phyloP scores from a whole-genome alignment of 2,329 filamentous ascomycete species.

The Pseudocercospora musae region DNA sequence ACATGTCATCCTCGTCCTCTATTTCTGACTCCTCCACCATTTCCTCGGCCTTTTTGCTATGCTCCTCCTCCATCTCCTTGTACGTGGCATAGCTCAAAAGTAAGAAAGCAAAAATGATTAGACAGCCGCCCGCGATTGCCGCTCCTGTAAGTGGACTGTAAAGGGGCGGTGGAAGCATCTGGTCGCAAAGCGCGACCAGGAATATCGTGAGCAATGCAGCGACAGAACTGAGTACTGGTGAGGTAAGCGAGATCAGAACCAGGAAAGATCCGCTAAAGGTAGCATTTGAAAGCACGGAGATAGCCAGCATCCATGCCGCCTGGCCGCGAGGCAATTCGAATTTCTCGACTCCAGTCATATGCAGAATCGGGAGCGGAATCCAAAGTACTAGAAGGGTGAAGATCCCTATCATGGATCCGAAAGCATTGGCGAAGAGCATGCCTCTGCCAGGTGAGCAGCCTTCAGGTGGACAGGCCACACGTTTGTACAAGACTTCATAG shows the following conservation, averaged over 20 bases:
- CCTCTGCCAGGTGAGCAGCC: conserved; percentile 80
- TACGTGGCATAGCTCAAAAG: conserved; percentile 89
- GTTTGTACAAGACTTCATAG: conserved; percentile 97
- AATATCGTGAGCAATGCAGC: conserved; percentile 95
- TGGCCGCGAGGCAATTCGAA: conserved; percentile 79
- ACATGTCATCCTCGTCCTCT: conserved; percentile 34
- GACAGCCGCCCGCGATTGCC: conserved; percentile 73
- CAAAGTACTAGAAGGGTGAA: conserved; percentile 88
- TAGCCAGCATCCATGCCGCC: conserved; percentile 73
- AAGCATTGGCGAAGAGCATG: conserved; percentile 92
- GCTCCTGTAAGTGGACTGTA: conserved; percentile 71
- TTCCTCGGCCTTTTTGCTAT: conserved; percentile 54
- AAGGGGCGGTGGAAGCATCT: conserved; percentile 66
- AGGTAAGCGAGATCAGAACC: conserved; percentile 87
- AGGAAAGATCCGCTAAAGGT: conserved; percentile 91
- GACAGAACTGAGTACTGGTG: conserved; percentile 79
- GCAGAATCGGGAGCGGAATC: conserved; percentile 84
- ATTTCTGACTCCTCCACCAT: conserved; percentile 42
- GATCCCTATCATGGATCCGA: conserved; percentile 78
- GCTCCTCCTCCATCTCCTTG: conserved; percentile 84
- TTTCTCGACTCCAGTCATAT: conserved; percentile 71
- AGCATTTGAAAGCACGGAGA: conserved; percentile 83
- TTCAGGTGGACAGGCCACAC: conserved; percentile 86
- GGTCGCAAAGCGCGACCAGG: conserved; percentile 88
- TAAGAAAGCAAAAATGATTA: conserved; percentile 87